A percentile compares a stretch with the other conserved stretches of the same genome.
Evolutionary conservation across 2,329 filamentous ascomycete species (phyloP).

Genomic region (Colletotrichum sp.): DNA sequence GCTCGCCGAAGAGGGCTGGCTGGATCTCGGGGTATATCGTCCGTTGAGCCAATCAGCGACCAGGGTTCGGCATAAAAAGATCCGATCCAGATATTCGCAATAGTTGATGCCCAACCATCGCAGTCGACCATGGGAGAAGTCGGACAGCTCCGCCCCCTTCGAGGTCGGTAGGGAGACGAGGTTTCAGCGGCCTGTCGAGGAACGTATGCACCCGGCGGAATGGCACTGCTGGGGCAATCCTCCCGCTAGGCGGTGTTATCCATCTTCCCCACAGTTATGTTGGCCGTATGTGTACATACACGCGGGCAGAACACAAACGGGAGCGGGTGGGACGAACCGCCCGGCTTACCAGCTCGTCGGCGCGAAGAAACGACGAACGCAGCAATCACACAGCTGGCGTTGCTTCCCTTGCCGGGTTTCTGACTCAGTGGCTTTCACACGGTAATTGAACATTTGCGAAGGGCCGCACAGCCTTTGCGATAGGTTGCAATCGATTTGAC

Average conservation of each 20-base stretch:
- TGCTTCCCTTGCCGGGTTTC: neutral
- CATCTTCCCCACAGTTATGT: neutral
- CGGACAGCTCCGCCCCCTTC: neutral
- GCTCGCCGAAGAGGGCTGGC: neutral
- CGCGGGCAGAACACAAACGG: neutral
- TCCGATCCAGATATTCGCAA: neutral
- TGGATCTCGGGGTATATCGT: neutral
- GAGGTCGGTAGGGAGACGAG: neutral
- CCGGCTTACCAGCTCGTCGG: neutral
- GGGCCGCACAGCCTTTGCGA: neutral
- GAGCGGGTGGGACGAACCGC: neutral
- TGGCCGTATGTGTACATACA: neutral
- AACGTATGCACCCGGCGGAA: neutral
- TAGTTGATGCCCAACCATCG: neutral
- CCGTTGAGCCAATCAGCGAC: neutral
- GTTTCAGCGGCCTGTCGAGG: slow-evolving; percentile 1
- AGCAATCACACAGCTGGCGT: neutral
- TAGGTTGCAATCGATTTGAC: neutral
- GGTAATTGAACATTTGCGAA: neutral
- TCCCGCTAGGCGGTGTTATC: neutral
- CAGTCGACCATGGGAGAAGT: neutral
- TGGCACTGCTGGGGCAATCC: neutral
- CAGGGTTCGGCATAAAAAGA: neutral
- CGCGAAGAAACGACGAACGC: neutral
- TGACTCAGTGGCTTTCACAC: neutral